A percentile compares a stretch with the other conserved stretches of the same genome.
These are phyloP conservation scores for Boechera divaricarpa DNA, from an alignment of 345 rosid genomes.

Conservation along the genomic window DNA sequence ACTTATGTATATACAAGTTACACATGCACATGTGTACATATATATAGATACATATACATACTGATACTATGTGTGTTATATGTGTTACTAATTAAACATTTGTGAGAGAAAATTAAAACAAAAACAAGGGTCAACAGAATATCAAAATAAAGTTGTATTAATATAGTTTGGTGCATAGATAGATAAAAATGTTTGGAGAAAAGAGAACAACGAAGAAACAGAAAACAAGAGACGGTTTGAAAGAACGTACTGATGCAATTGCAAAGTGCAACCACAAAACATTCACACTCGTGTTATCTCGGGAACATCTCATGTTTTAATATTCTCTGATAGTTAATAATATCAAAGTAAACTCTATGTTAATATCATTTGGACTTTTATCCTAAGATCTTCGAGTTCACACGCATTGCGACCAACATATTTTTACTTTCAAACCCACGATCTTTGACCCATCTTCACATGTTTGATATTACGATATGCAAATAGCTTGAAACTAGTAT, in stretches of 20 bases:
- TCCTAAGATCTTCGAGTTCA: constrained; percentile 32
- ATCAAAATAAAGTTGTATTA: constrained; percentile 7
- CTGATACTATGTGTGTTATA: not conserved
- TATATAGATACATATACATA: not conserved
- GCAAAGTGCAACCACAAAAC: constrained; percentile 46
- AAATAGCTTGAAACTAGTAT: not conserved
- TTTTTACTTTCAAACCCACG: constrained; percentile 31
- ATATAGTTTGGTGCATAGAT: constrained; percentile 35
- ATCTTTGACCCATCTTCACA: constrained; percentile 37
- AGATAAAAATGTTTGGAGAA: constrained; percentile 45
- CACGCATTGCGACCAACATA: constrained; percentile 37
- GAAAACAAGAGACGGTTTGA: constrained; percentile 42
- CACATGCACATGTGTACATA: not conserved
- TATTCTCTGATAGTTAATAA: constrained; percentile 13
- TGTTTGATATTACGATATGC: constrained; percentile 8
- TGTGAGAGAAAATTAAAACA: not conserved
- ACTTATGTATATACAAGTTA: not conserved
- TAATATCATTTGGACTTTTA: constrained; percentile 20
- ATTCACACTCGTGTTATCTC: constrained; percentile 42
- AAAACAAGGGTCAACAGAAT: not conserved
- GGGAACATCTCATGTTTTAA: constrained; percentile 41
- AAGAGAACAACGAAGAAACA: constrained; percentile 42
- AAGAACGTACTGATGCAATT: constrained; percentile 40
- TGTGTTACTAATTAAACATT: not conserved
- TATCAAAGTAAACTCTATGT: constrained; percentile 20